Percentiles rank a stretch among this genome's conserved stretches.
phyloP scores from a whole-genome alignment of 129 eudicot genomes.

The Centaurea solstitialis region DNA sequence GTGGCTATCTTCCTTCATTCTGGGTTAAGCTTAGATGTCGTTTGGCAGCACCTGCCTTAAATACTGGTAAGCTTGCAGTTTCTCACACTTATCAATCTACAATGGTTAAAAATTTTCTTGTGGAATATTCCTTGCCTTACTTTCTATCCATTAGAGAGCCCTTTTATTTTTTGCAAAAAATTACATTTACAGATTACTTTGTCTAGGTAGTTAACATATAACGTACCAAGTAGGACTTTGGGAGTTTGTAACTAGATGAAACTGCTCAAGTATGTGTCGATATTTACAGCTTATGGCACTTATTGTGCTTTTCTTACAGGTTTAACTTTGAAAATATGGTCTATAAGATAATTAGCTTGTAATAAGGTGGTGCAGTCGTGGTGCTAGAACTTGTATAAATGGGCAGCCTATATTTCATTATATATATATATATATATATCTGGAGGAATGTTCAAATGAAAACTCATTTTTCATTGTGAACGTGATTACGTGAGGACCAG shows the following conservation, averaged over 20 bases:
- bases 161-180: not conserved
- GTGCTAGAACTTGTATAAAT: not conserved
- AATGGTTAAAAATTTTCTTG: not conserved
- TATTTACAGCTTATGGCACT: not conserved
- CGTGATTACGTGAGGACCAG: too few species aligned
- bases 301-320: not conserved
- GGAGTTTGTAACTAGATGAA: not conserved
- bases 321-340: not conserved
- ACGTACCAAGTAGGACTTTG: not conserved
- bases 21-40: conserved; percentile 98
- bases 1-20: conserved; percentile 97
- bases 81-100: not conserved
- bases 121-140: not conserved
- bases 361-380: not conserved
- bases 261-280: not conserved
- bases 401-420: not conserved
- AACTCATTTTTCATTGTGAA: too few species aligned
- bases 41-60: conserved; percentile 75
- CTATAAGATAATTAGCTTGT: not conserved
- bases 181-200: not conserved
- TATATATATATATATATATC: too few species aligned
- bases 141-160: not conserved
- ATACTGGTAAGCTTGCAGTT: conserved; percentile 63
- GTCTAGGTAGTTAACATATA: not conserved
- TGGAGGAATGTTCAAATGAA: too few species aligned